phyloP scores from a whole-genome alignment of 768 basidiomycete genomes.

The Phanerodontia chrysosporium region DNA sequence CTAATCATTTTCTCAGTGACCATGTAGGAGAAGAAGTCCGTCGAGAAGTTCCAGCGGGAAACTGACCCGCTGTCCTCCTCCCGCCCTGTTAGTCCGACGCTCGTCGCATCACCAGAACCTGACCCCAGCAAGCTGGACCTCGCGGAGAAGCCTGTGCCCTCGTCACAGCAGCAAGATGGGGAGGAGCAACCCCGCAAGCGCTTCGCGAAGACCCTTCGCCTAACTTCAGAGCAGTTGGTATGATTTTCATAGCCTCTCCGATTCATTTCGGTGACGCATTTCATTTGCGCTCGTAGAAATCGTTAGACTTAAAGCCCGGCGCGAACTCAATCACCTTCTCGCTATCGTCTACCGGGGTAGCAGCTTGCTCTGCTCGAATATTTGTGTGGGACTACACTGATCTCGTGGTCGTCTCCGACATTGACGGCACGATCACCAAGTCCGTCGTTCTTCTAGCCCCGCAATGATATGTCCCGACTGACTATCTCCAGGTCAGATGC shows the following conservation, averaged over 20 bases:
- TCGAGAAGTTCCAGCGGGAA: not conserved
- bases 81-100: not conserved
- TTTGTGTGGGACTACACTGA: constrained; percentile 96
- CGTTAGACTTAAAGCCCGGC: constrained; percentile 77
- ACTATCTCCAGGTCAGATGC: constrained; percentile 74
- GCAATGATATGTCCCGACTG: not conserved
- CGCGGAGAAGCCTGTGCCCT: not conserved
- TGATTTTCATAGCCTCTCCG: constrained; percentile 21
- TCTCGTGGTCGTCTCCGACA: constrained; percentile 89
- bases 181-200: constrained; percentile 34
- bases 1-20: not conserved
- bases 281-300: constrained; percentile 51
- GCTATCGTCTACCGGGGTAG: constrained; percentile 73
- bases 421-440: constrained; percentile 99
- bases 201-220: constrained; percentile 87
- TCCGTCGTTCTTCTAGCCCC: constrained; percentile 35
- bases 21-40: not conserved
- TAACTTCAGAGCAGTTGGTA: constrained; percentile 94
- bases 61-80: not conserved
- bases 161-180: not conserved
- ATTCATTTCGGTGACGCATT: not conserved
- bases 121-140: not conserved
- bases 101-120: not conserved
- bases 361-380: constrained; percentile 87
- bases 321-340: constrained; percentile 93